A percentile compares a stretch with the other conserved stretches of the same genome.
Conservation (phyloP, 257 asterid genomes). For the Solanum appendiculatum region DNA sequence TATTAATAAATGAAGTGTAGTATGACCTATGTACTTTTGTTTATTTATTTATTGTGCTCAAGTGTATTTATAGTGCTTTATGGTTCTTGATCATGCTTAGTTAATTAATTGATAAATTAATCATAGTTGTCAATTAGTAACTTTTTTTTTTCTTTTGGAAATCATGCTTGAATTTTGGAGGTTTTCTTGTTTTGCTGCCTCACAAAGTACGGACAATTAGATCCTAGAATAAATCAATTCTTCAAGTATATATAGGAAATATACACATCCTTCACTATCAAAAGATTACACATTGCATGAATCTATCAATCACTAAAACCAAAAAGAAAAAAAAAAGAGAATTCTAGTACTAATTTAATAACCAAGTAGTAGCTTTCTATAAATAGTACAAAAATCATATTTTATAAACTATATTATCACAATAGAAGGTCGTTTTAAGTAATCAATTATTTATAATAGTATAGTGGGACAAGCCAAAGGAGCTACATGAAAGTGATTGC, state of each 20-base stretch:
- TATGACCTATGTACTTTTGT: not conserved
- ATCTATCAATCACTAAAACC: conserved; percentile 33
- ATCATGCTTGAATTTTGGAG: conserved; percentile 32
- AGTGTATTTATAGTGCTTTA: not conserved
- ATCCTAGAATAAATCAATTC: conserved; percentile 26
- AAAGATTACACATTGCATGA: conserved; percentile 24
- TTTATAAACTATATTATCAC: not conserved
- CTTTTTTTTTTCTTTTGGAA: conserved; percentile 2
- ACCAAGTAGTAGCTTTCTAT: not conserved
- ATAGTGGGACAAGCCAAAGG: not conserved
- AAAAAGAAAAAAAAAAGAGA: not conserved
- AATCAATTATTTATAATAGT: not conserved
- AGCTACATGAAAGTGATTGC: too few relatives aligned
- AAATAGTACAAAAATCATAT: not conserved
- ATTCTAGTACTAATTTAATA: not conserved
- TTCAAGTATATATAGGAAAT: conserved; percentile 6
- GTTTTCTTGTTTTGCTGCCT: conserved; percentile 27
- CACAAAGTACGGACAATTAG: conserved; percentile 48
- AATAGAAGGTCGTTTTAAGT: not conserved
- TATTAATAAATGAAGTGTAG: not conserved
- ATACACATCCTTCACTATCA: not conserved
- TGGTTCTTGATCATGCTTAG: not conserved
- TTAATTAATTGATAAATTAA: conserved; percentile 7
- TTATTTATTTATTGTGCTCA: not conserved
- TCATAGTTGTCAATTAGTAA: conserved; percentile 22